phyloP scores from a whole-genome alignment of 2,329 filamentous ascomycete species.

The Cytospora piceae region DNA sequence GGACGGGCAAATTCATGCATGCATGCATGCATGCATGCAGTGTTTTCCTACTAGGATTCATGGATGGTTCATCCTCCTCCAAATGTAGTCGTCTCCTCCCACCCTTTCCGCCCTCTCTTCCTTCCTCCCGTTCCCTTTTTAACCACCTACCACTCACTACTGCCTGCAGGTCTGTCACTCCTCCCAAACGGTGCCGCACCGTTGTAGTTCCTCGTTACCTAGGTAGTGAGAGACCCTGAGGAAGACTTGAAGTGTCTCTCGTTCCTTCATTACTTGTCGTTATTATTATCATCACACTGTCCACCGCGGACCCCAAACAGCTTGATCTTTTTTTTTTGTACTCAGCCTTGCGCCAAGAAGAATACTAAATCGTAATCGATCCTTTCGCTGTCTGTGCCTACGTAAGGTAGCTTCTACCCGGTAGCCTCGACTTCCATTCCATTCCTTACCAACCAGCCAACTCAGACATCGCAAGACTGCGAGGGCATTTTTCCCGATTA shows the following conservation, averaged over 20 bases:
- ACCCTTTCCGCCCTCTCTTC: too few species aligned
- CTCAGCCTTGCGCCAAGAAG: neutral
- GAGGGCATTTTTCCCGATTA: neutral
- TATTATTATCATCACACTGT: constrained; percentile 4
- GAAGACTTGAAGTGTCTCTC: constrained; percentile 22
- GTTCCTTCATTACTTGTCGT: constrained; percentile 24
- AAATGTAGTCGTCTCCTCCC: too few species aligned
- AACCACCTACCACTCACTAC: constrained; percentile 2
- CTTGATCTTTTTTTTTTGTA: constrained; percentile 11
- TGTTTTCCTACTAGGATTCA: neutral
- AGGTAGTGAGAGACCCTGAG: constrained; percentile 5
- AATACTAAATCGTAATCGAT: constrained; percentile 8
- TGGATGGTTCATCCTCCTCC: constrained; percentile 13
- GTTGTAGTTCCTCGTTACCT: constrained; percentile 3
- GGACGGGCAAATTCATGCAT: neutral
- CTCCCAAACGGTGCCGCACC: constrained; percentile 18
- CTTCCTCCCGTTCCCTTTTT: constrained; percentile 15
- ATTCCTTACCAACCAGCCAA: neutral
- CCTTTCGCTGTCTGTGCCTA: neutral
- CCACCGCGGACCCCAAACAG: constrained; percentile 12
- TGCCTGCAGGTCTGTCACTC: constrained; percentile 23
- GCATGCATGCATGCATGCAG: constrained; percentile 1
- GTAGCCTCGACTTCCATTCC: neutral
- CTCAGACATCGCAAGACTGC: neutral
- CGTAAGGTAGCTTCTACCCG: neutral